Percentiles rank a stretch among this genome's conserved stretches.
Conservation (phyloP, 2,329 filamentous ascomycete species). For the Epicoccum sorghinum region DNA sequence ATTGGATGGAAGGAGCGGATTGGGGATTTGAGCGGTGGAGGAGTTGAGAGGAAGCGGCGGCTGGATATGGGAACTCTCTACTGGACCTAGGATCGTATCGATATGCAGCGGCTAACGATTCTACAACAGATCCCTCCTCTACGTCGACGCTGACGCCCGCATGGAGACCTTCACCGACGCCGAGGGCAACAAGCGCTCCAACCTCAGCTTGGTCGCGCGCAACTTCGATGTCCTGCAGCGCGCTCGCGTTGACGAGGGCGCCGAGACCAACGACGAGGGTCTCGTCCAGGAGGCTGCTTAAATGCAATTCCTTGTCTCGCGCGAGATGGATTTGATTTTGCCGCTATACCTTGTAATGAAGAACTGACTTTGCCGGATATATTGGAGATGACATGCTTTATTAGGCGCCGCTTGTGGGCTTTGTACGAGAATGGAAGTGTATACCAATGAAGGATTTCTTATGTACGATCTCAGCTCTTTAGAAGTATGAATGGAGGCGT, state of each 20-base stretch:
- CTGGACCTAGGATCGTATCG: no score
- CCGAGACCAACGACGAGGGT: conserved; percentile 41
- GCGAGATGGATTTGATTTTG: background rate
- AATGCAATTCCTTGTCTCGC: background rate
- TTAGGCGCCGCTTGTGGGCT: no score
- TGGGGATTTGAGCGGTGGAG: background rate
- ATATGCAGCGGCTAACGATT: background rate
- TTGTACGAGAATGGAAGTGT: background rate
- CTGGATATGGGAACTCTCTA: no score
- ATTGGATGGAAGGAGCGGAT: background rate
- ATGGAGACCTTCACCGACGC: conserved; percentile 66
- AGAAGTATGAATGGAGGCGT: conserved; percentile 12
- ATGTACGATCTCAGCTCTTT: conserved; percentile 42
- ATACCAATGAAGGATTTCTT: conserved; percentile 17
- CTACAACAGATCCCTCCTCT: conserved; percentile 71
- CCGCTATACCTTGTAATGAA: conserved; percentile 15
- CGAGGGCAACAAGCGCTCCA: conserved; percentile 70
- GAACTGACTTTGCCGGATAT: no score
- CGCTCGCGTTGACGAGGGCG: conserved; percentile 27
- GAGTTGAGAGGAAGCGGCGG: background rate
- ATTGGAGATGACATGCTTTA: no score
- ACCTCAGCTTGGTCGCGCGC: conserved; percentile 74
- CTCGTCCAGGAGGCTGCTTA: conserved; percentile 39
- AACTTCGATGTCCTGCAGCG: conserved; percentile 45
- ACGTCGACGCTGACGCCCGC: conserved; percentile 80